Evolutionary conservation across 2,329 filamentous ascomycete genomes (phyloP), one percentile per base, ranked within the genome.

Genomic region (Penicillium brasilianum): DNA sequence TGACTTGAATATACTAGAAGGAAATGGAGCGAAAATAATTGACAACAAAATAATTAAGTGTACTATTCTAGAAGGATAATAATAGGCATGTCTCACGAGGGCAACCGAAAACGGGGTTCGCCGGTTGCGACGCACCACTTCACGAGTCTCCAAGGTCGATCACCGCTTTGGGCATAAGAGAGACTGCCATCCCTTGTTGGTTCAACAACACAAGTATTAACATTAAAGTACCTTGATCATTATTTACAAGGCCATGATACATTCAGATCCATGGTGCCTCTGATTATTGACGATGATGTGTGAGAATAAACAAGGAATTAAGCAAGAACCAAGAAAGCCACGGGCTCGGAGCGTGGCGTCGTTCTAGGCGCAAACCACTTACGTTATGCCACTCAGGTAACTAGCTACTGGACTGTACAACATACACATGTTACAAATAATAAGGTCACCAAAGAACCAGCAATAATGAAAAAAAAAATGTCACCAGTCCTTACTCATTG

Each of bases 131-230:
- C n/a, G 11, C 32, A 34, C 8, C 5, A 34, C 32, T 34, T n/a
- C 6, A 18, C 16, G 5, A 41, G 37, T n/a, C n/a, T n/a, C 16
- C 37, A 41, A 41, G 37, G 37, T n/a, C 50, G 57, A 67, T 62
- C 57, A 58, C 65, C 66, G 66, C 59, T 61, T 66, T 50, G 39
- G 58, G 66, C 11, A 30, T 48, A 54, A 39, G 18, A 43, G 8
- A 55, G 48, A 55, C 39, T 46, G 50, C 5, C 39, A 60, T 53
- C 48, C 57, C 60, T 54, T 59, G 56, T 55, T 51, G 18, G 22
- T 22, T 51, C 11, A 2, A 18, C 18, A 2, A 34, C 32, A 34
- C 11, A 34, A 43, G 4, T 30, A 48, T n/a, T n/a, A 44, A 44
- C 20, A 28, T 4, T 8, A 46, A 11, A 14, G 14, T 14, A 28